Conservation (phyloP, 1,284 basidiomycete species). For the Thelephora terrestris region DNA sequence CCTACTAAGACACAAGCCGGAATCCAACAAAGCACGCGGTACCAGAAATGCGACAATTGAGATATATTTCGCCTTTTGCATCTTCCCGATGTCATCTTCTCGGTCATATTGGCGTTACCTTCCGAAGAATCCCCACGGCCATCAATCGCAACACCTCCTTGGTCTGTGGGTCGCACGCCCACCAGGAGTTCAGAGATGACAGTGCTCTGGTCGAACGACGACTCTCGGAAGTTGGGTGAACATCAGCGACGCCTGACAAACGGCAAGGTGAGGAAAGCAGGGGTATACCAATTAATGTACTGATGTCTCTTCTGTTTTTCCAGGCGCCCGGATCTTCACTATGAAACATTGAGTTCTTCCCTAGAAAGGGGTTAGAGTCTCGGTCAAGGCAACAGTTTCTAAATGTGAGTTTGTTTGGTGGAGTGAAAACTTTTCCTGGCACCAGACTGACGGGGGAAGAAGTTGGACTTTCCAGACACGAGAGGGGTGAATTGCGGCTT, state of each 20-base stretch:
- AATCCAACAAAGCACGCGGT: neutral
- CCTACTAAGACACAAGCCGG: slow-evolving; percentile 21
- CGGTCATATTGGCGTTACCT: slow-evolving; percentile 32
- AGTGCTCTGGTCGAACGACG: slow-evolving; percentile 18
- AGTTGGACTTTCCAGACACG: too few relatives aligned
- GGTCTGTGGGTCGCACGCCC: slow-evolving; percentile 26
- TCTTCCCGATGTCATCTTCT: slow-evolving; percentile 47
- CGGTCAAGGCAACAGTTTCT: slow-evolving; percentile 19
- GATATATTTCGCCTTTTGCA: slow-evolving; percentile 38
- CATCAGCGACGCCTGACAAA: neutral
- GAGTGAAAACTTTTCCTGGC: neutral
- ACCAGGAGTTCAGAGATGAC: slow-evolving; percentile 30
- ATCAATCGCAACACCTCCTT: slow-evolving; percentile 35
- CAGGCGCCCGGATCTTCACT: too few relatives aligned
- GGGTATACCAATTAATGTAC: too few relatives aligned
- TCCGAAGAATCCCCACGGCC: slow-evolving; percentile 31
- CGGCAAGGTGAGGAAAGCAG: too few relatives aligned
- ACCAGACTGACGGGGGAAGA: too few relatives aligned
- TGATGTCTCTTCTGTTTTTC: slow-evolving; percentile 6
- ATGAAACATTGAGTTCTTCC: too few relatives aligned
- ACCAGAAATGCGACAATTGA: neutral
- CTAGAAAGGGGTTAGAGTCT: slow-evolving; percentile 18
- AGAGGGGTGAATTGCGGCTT: too few relatives aligned
- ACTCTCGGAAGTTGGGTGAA: neutral
- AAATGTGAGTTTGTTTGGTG: slow-evolving; percentile 7